Base-by-base conservation (phyloP, 495 filamentous ascomycete species). In the Lindgomyces ingoldianus region DNA sequence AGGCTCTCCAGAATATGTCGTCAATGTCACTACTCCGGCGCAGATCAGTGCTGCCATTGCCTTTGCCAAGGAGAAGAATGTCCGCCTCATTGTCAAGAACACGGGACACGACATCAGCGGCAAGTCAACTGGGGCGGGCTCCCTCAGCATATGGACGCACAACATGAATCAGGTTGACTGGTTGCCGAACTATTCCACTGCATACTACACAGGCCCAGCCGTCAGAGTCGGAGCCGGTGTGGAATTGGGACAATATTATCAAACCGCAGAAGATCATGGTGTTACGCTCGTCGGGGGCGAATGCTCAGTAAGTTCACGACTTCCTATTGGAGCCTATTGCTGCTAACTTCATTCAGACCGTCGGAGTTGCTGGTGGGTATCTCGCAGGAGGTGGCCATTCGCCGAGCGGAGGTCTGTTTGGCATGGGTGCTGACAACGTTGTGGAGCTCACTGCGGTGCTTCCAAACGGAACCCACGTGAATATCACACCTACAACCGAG, bases 1-100 rank as follows among this genome's bases (percentile, higher is more conserved):
- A 11, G 82, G 81, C 10, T 86, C 81, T 70, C 82, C 82, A 9
- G 76, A 70, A 26, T 87, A 86, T 52, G 81, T 83, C 2, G 81
- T 89, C 39, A 85, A 85, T 29, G 85, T 78, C 1, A 80, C 74
- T 33, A 83, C 68, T 4, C 81, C 80, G 12, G 76, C 74, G 49
- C 81, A 90, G 57, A 73, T 89, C 44, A 81, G 84, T 59, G 75
- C 80, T 9, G 83, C 83, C 0, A 78, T 89, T 22, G 83, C 82
- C 68, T 88, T 88, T 74, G 86, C 86, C 1, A 76, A 81, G 48
- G 81, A 87, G 14, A 74, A 76, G n/a, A 81, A 83, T 26, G 60
- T 89, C 0, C 75, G 86, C 25, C 74, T 90, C 1, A 75, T 85
- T 0, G 78, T 89, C 60, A 88, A 88, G 77, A 90, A 89, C 65